Conservation (phyloP, 148 eudicot genomes). For the Hydrangea macrophylla region DNA sequence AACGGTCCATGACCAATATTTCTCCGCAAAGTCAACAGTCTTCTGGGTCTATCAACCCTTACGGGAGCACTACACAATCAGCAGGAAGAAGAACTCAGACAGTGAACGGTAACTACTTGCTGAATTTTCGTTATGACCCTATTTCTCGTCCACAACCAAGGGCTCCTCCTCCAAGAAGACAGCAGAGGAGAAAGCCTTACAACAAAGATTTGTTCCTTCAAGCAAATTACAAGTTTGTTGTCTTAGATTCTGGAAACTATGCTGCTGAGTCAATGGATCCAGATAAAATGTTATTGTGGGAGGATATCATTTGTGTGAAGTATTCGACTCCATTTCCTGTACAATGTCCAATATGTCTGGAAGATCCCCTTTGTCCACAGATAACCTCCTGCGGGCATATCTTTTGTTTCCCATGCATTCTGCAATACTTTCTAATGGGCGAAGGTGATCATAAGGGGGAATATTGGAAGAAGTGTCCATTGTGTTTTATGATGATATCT, state of each 20-base stretch:
- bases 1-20: conserved; percentile 23
- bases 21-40: conserved; percentile 40
- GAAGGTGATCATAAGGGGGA: conserved; percentile 72
- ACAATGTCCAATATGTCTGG: conserved; percentile 92
- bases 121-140: conserved; percentile 93
- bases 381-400: conserved; percentile 94
- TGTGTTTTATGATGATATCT: conserved; percentile 87
- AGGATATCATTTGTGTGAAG: conserved; percentile 85
- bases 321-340: conserved; percentile 68
- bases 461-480: conserved; percentile 81
- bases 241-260: conserved; percentile 66
- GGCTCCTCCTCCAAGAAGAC: conserved; percentile 63
- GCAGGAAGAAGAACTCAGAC: conserved; percentile 50
- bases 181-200: conserved; percentile 71
- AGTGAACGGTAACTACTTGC: conserved; percentile 80
- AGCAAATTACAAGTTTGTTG: conserved; percentile 91
- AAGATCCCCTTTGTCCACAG: conserved; percentile 86
- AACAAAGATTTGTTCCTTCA: conserved; percentile 96
- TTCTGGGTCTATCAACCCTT: conserved; percentile 34
- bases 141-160: conserved; percentile 66
- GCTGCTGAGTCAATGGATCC: conserved; percentile 70
- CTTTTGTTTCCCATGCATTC: conserved; percentile 88
- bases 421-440: conserved; percentile 67
- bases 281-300: conserved; percentile 86
- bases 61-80: conserved; percentile 19